phyloP scores from a whole-genome alignment of 257 asterid species.

The Lavandula angustifolia region DNA sequence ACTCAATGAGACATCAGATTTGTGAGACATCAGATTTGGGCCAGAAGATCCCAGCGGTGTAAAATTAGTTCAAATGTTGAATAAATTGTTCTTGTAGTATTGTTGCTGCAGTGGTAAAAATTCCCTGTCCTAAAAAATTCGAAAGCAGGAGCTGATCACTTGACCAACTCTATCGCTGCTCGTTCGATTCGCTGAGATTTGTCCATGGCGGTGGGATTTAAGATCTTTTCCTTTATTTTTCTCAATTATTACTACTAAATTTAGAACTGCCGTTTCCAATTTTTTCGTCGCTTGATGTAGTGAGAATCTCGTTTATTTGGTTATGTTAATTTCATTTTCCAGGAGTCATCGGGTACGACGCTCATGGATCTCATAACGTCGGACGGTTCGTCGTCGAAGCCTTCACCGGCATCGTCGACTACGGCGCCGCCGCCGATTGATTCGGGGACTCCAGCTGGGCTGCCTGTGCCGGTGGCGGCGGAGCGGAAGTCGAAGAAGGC shows the following conservation, averaged over 20 bases:
- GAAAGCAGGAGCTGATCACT: background rate
- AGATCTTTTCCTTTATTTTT: constrained; percentile 6
- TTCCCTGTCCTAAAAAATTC: background rate
- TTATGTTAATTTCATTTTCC: constrained; percentile 1
- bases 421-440: constrained; percentile 57
- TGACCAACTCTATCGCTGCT: background rate
- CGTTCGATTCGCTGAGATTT: background rate
- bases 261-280: constrained; percentile 19
- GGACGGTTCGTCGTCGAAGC: constrained; percentile 71
- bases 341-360: constrained; percentile 94
- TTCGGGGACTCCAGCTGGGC: constrained; percentile 40
- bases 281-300: constrained; percentile 17
- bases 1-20: too few relatives aligned
- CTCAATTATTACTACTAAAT: constrained; percentile 18
- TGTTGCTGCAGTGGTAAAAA: background rate
- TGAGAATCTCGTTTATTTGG: constrained; percentile 13
- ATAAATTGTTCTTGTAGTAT: background rate
- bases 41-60: too few relatives aligned
- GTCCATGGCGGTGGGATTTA: constrained; percentile 15
- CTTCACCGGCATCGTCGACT: constrained; percentile 48
- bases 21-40: too few relatives aligned
- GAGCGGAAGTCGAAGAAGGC: constrained; percentile 92
- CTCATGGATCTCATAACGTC: constrained; percentile 99
- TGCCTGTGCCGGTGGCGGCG: constrained; percentile 56
- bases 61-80: background rate